phyloP scores from a whole-genome alignment of 805 yeast species.

The Priceomyces haplophilus region DNA sequence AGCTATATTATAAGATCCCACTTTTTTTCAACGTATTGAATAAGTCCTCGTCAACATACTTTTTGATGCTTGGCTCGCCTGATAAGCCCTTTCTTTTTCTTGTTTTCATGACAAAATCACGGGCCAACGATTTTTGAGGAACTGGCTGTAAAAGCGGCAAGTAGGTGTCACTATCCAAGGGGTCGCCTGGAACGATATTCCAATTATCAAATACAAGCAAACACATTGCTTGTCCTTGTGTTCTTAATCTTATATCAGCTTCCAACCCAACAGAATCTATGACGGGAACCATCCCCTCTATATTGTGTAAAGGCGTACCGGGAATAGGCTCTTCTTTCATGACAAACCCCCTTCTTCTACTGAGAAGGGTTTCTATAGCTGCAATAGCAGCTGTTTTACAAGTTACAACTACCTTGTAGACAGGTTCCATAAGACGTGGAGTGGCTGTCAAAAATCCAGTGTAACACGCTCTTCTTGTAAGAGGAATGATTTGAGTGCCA shows the following conservation, averaged over 20 bases:
- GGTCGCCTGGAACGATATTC: conserved; percentile 88
- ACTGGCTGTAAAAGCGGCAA: conserved; percentile 78
- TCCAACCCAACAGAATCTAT: conserved; percentile 90
- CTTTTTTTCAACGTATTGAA: conserved; percentile 50
- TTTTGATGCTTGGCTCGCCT: conserved; percentile 64
- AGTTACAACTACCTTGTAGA: conserved; percentile 57
- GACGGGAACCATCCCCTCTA: conserved; percentile 73
- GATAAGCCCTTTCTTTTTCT: conserved; percentile 82
- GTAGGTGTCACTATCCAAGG: conserved; percentile 62
- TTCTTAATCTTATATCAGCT: conserved; percentile 73
- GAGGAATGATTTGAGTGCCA: conserved; percentile 72
- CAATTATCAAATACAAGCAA: conserved; percentile 65
- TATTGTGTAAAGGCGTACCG: conserved; percentile 65
- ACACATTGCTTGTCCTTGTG: conserved; percentile 77
- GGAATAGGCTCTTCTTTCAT: conserved; percentile 52
- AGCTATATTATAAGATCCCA: conserved; percentile 26
- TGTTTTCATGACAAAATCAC: conserved; percentile 88
- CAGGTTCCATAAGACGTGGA: conserved; percentile 82
- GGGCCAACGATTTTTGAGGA: conserved; percentile 61
- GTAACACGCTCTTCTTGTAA: conserved; percentile 80
- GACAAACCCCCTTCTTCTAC: conserved; percentile 63
- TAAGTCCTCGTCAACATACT: conserved; percentile 63
- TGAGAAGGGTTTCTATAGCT: conserved; percentile 49
- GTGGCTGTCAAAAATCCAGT: conserved; percentile 73
- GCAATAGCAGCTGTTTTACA: conserved; percentile 49